Conservation (phyloP, 78 protist genomes). For the Ministeria vibrans region DNA sequence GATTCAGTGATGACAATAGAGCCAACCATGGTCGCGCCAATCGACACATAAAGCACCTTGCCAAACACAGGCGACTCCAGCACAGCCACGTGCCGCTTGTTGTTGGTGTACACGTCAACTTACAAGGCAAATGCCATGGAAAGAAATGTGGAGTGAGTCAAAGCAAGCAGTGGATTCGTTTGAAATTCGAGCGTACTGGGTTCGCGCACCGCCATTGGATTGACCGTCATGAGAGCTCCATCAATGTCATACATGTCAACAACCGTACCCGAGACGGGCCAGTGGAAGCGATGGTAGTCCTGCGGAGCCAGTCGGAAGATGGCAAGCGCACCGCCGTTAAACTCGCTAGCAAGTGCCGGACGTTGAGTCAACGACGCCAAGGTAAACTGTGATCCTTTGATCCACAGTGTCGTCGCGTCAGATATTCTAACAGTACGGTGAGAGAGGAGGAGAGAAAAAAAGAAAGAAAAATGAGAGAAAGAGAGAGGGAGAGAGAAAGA, state of each 20-base stretch:
- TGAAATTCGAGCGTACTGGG: no score
- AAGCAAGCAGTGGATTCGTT: no score
- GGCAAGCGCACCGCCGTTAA: conserved; percentile 51
- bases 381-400: conserved; percentile 49
- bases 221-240: conserved; percentile 61
- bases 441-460: not conserved
- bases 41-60: conserved; percentile 30
- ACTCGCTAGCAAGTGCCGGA: not conserved
- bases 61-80: conserved; percentile 40
- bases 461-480: no score
- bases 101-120: conserved; percentile 55
- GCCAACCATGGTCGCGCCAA: conserved; percentile 78
- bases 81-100: conserved; percentile 29
- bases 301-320: conserved; percentile 73
- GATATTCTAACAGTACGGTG: no score
- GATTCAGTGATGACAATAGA: conserved; percentile 40
- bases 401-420: conserved; percentile 57
- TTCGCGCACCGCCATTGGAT: conserved; percentile 67
- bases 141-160: no score
- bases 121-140: no score
- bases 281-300: conserved; percentile 77
- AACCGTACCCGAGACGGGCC: conserved; percentile 45
- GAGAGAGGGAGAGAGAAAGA: no score
- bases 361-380: not conserved
- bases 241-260: conserved; percentile 24